Evolutionary conservation across 306 rosid genomes (phyloP), one percentile per base, ranked within the genome.

Genomic region (Abrus pulchellus): DNA sequence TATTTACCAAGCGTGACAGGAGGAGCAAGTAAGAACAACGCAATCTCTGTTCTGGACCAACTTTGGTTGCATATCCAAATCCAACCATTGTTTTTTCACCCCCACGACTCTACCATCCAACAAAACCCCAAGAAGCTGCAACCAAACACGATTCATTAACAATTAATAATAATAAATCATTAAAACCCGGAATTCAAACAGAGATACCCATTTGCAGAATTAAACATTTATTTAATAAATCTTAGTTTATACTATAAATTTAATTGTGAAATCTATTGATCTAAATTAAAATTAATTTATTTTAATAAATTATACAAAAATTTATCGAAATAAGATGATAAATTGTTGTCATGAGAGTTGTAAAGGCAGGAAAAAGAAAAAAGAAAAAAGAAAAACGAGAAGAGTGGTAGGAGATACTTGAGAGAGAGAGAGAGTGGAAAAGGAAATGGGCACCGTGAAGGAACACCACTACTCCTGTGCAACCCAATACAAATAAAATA

Each of bases 101-200:
- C 6, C 32, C 45, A 56, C 28, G 29, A 63, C 5, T 49, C 53
- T 80, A 90, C 87, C 86, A 86, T 54, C 86, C 90, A 49, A 62
- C 83, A 28, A 56, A 82, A 69, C 94, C 94, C 91, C 84, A 90
- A 83, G 81, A 90, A 90, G 78, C 91, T 88, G 90, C 34, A 80
- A 80, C 2, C 41, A 60, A 68, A 55, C 59, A 13, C 12, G 7
- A 33, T 7, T 5, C 20, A 12, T 44, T 12, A 59, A 11, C 20
- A 59, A 1, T 68, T 41, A 63, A 48, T 6, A 56, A 33, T 10
- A 36, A 36, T 20, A 20, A 36, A 34, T 34, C 40, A 34, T 9
- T 59, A 6, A 59, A 59, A 30, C n/a, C 40, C 65, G 10, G 2
- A 59, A 59, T 30, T 30, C 34, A 60, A 68, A 55, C 59, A 20